Conservation (phyloP, 2,329 filamentous ascomycete genomes). For the Parastagonospora nodorum region DNA sequence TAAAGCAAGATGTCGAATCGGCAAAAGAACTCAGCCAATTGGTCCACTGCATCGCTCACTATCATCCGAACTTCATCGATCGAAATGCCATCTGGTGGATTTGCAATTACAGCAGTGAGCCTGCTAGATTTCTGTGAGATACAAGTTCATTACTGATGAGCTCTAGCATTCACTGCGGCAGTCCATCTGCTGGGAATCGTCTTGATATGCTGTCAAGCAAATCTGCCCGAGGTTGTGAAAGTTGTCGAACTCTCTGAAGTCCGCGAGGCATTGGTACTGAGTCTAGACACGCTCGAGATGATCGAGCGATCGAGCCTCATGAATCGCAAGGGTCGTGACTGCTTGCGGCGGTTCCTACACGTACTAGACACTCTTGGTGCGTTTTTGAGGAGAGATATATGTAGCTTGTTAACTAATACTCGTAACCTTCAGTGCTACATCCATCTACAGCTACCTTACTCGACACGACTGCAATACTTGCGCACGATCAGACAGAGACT, state of each 20-base stretch:
- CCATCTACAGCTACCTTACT: not conserved
- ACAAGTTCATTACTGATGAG: not conserved
- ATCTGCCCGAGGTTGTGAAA: not conserved
- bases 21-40: not conserved
- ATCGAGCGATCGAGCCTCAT: not conserved
- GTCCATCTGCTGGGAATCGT: not conserved
- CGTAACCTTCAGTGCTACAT: not conserved
- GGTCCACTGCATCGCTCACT: not conserved
- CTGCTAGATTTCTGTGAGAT: not conserved
- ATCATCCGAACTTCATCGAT: not conserved
- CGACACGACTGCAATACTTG: not conserved
- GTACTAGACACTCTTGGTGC: not conserved
- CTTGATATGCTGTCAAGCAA: not conserved
- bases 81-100: not conserved
- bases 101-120: not conserved
- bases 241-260: not conserved
- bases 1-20: not conserved
- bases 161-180: not conserved
- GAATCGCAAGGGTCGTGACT: not conserved
- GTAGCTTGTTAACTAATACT: too few species aligned
- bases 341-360: not conserved
- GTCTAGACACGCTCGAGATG: not conserved
- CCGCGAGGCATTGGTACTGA: not conserved
- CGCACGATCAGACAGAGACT: not conserved
- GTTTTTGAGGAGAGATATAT: too few species aligned